A percentile compares a stretch with the other conserved stretches of the same genome.
Conservation (phyloP, 768 basidiomycete species). For the Boletus bicolor region DNA sequence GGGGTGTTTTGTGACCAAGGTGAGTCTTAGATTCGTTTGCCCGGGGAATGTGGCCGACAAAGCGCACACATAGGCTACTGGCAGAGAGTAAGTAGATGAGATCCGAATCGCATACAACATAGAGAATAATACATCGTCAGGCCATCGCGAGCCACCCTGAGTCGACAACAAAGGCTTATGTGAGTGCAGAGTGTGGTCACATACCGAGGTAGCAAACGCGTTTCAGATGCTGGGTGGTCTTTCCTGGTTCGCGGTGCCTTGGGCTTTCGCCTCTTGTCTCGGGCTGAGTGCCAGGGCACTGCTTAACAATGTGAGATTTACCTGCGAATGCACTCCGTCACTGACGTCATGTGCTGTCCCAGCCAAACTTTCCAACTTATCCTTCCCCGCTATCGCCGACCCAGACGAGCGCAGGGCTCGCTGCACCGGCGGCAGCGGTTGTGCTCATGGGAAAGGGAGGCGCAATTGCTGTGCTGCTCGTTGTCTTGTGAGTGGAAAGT, state of each 20-base stretch:
- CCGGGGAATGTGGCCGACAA: neutral
- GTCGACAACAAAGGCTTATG: slow-evolving; percentile 51
- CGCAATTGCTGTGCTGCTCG: slow-evolving; percentile 42
- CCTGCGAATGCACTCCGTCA: too few species aligned
- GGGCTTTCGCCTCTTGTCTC: slow-evolving; percentile 47
- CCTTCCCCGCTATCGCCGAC: slow-evolving; percentile 39
- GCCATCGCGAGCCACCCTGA: slow-evolving; percentile 51
- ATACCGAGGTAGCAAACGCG: neutral
- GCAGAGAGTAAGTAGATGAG: slow-evolving; percentile 39
- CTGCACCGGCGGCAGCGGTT: slow-evolving; percentile 44
- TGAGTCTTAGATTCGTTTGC: slow-evolving; percentile 8
- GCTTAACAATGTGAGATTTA: slow-evolving; percentile 27
- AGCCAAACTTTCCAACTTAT: slow-evolving; percentile 55
- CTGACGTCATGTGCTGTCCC: neutral
- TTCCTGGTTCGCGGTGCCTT: slow-evolving; percentile 57
- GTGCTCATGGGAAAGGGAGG: slow-evolving; percentile 46
- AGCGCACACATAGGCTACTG: slow-evolving; percentile 40
- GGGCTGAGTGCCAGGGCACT: slow-evolving; percentile 42
- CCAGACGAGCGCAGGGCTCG: slow-evolving; percentile 42
- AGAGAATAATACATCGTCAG: slow-evolving; percentile 19
- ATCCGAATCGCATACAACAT: neutral
- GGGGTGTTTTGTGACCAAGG: slow-evolving; percentile 53
- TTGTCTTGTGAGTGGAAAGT: slow-evolving; percentile 34
- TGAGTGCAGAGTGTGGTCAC: slow-evolving; percentile 18
- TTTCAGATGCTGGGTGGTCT: slow-evolving; percentile 52